Evolutionary conservation across 352 stramenopile genomes (phyloP).

Genomic region (Lagenidium giganteum): DNA sequence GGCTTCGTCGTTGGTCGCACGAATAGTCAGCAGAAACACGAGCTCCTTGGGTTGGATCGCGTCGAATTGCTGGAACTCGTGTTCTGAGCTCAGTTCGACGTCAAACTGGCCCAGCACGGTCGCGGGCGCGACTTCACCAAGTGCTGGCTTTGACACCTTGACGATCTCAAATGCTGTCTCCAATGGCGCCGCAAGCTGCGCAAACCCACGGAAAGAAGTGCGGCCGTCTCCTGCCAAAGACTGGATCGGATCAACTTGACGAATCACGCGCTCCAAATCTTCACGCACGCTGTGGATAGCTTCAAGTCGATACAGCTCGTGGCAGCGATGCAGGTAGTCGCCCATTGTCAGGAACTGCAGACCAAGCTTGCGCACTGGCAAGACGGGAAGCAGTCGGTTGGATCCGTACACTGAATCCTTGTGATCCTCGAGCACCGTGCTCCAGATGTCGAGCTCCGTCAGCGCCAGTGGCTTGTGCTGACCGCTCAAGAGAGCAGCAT

Average conservation of each 20-base stretch:
- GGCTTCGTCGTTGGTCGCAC: slow-evolving; percentile 55
- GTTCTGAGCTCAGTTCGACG: slow-evolving; percentile 71
- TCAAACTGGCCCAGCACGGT: slow-evolving; percentile 84
- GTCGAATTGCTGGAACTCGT: slow-evolving; percentile 79
- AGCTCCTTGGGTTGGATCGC: slow-evolving; percentile 89
- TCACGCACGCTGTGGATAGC: slow-evolving; percentile 78
- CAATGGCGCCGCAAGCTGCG: slow-evolving; percentile 33
- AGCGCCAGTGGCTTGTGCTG: slow-evolving; percentile 50
- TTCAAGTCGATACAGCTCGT: slow-evolving; percentile 89
- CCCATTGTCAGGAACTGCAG: slow-evolving; percentile 93
- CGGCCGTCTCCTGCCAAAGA: slow-evolving; percentile 29
- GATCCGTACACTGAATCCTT: slow-evolving; percentile 28
- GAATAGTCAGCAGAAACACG: slow-evolving; percentile 91
- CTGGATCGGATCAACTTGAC: slow-evolving; percentile 47
- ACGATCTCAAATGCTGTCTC: slow-evolving; percentile 46
- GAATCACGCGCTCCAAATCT: slow-evolving; percentile 87
- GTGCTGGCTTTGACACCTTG: slow-evolving; percentile 82
- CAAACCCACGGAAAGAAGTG: slow-evolving; percentile 59
- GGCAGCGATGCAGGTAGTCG: slow-evolving; percentile 93
- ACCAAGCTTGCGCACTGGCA: slow-evolving; percentile 93
- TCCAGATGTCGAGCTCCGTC: slow-evolving; percentile 89
- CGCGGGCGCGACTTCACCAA: slow-evolving; percentile 84
- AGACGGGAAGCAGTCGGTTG: slow-evolving; percentile 28
- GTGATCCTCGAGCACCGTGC: slow-evolving; percentile 34
- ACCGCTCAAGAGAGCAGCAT: too few species aligned